Conservation (phyloP, 495 filamentous ascomycete species). For the Xylaria intraflava region DNA sequence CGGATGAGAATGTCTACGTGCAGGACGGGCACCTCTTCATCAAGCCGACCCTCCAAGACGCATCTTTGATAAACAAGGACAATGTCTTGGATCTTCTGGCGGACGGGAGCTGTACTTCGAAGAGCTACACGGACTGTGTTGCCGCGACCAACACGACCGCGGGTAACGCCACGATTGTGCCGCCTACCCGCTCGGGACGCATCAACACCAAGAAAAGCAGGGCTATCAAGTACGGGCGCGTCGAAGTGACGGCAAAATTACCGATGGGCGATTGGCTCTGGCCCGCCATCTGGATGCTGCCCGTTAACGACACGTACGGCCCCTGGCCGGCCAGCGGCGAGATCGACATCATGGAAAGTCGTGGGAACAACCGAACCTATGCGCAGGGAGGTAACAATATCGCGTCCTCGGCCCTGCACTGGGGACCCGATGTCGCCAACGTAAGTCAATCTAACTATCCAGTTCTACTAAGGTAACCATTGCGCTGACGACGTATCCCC, state of each 20-base stretch:
- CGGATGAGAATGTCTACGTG: conserved; percentile 65
- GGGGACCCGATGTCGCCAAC: conserved; percentile 57
- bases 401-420: conserved; percentile 72
- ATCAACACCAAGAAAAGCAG: conserved; percentile 65
- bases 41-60: conserved; percentile 69
- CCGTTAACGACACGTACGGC: conserved; percentile 63
- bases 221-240: conserved; percentile 70
- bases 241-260: conserved; percentile 71
- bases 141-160: conserved; percentile 54
- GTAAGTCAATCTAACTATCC: not conserved
- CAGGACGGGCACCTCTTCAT: conserved; percentile 64
- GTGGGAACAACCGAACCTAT: conserved; percentile 74
- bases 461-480: not conserved
- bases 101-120: conserved; percentile 60
- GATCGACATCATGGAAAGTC: conserved; percentile 74
- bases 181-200: conserved; percentile 70
- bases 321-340: conserved; percentile 77
- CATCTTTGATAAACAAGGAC: conserved; percentile 53
- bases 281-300: conserved; percentile 92
- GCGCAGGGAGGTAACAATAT: conserved; percentile 74
- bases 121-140: conserved; percentile 49
- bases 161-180: conserved; percentile 68
- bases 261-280: conserved; percentile 80
- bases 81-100: conserved; percentile 58
- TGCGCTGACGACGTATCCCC: conserved; percentile 18